Percentiles rank a stretch among this genome's conserved stretches.
These are phyloP conservation scores for Aethionema arabicum DNA, from an alignment of 345 rosid species.

Conservation along the genomic window DNA sequence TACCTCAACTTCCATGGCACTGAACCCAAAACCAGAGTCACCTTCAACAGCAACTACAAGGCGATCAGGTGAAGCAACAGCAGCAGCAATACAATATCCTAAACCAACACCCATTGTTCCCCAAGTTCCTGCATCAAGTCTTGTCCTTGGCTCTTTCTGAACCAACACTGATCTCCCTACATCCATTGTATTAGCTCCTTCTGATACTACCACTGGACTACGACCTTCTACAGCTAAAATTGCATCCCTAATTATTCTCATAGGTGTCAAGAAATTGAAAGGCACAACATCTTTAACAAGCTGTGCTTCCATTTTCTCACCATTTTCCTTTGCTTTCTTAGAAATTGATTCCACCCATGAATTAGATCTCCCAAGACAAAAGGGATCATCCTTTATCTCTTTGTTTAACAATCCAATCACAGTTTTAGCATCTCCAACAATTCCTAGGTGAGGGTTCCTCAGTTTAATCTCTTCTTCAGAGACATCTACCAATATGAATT, in stretches of 20 bases:
- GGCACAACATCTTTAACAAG: constrained; percentile 90
- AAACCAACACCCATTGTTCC: constrained; percentile 99
- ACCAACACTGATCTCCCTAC: constrained; percentile 91
- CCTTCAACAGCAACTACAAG: constrained; percentile 98
- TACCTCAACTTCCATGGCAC: constrained; percentile 99
- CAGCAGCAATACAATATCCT: constrained; percentile 98
- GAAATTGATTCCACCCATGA: constrained; percentile 84
- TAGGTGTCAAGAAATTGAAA: constrained; percentile 83
- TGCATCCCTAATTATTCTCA: constrained; percentile 93
- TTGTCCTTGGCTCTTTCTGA: constrained; percentile 93
- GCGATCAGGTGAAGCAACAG: constrained; percentile 81
- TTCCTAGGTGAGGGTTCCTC: constrained; percentile 74
- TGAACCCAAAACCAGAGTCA: constrained; percentile 96
- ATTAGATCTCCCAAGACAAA: constrained; percentile 73
- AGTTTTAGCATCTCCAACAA: constrained; percentile 77
- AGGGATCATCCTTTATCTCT: constrained; percentile 88
- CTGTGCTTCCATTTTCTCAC: constrained; percentile 76
- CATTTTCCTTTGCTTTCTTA: constrained; percentile 66
- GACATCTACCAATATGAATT: constrained; percentile 75
- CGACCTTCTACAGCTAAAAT: constrained; percentile 70
- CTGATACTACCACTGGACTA: constrained; percentile 83
- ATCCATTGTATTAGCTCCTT: constrained; percentile 99
- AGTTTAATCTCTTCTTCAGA: constrained; percentile 73
- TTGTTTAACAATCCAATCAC: constrained; percentile 68
- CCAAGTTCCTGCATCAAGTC: constrained; percentile 99